phyloP scores from a whole-genome alignment of 2,329 filamentous ascomycete genomes.

The Phaeoacremonium minimum region DNA sequence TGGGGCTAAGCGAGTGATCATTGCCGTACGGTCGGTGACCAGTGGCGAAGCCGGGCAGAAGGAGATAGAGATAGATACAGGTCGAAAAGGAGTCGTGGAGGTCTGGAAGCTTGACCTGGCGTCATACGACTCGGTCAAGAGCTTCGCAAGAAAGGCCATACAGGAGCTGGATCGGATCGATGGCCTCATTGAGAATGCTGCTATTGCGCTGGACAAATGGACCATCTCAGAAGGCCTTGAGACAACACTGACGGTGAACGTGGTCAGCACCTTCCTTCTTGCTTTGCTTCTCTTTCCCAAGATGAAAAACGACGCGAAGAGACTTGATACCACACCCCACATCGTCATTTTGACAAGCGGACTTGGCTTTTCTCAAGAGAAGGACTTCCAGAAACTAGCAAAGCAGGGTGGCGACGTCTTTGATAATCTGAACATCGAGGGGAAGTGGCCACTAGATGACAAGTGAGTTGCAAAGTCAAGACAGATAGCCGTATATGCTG shows the following conservation, averaged over 20 bases:
- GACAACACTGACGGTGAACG: conserved; percentile 19
- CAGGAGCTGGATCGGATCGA: conserved; percentile 6
- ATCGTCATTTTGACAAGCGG: conserved; percentile 18
- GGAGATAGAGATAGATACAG: background rate
- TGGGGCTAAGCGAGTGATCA: conserved; percentile 26
- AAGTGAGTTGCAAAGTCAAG: background rate
- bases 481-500: too few species aligned
- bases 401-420: conserved; percentile 10
- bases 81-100: conserved; percentile 1
- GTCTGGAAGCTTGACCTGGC: conserved; percentile 9
- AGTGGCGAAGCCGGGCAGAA: background rate
- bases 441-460: background rate
- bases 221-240: background rate
- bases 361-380: conserved; percentile 10
- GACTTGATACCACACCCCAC: conserved; percentile 7
- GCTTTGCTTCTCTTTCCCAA: conserved; percentile 23
- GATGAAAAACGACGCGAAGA: conserved; percentile 16
- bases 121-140: conserved; percentile 3
- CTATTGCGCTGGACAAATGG: conserved; percentile 1
- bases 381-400: conserved; percentile 10
- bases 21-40: conserved; percentile 24
- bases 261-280: conserved; percentile 21
- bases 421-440: conserved; percentile 4
- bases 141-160: background rate
- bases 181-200: conserved; percentile 8